phyloP scores from a whole-genome alignment of 495 filamentous ascomycete species.

The Hypomontagnella submonticulosa region DNA sequence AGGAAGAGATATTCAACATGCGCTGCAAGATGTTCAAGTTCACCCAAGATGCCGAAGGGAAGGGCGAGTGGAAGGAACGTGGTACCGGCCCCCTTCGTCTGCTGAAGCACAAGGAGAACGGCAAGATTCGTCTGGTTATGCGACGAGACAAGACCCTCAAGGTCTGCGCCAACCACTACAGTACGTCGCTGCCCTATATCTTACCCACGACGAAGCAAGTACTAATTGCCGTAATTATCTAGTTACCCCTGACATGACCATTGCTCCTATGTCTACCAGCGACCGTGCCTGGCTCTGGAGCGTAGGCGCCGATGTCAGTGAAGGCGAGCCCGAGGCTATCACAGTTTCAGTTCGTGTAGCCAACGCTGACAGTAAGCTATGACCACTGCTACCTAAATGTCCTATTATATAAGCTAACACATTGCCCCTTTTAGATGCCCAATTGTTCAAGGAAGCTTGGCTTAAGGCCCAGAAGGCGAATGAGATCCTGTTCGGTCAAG shows the following conservation, averaged over 20 bases:
- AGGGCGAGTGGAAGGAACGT: slow-evolving; percentile 98
- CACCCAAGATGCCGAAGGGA: slow-evolving; percentile 71
- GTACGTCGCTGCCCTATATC: slow-evolving; percentile 64
- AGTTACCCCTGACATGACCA: slow-evolving; percentile 99
- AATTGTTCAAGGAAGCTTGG: slow-evolving; percentile 97
- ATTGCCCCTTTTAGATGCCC: slow-evolving; percentile 73
- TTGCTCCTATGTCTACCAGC: slow-evolving; percentile 95
- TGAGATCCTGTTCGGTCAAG: slow-evolving; percentile 78
- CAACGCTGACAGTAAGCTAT: slow-evolving; percentile 90
- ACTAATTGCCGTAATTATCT: slow-evolving; percentile 24
- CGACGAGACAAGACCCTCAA: slow-evolving; percentile 99
- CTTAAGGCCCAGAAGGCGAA: slow-evolving; percentile 98
- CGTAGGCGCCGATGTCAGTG: slow-evolving; percentile 95
- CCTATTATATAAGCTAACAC: slow-evolving; percentile 38
- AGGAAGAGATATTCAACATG: slow-evolving; percentile 99
- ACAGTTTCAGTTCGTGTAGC: slow-evolving; percentile 98
- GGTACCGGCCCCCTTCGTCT: slow-evolving; percentile 96
- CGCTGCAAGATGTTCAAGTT: slow-evolving; percentile 99
- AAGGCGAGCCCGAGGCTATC: slow-evolving; percentile 95
- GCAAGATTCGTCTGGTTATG: slow-evolving; percentile 98
- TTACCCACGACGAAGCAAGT: background rate
- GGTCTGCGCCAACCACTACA: slow-evolving; percentile 99
- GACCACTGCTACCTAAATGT: background rate
- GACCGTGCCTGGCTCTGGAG: slow-evolving; percentile 99
- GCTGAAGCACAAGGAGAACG: slow-evolving; percentile 98